Evolutionary conservation across 257 asterid species (phyloP).

Genomic region (Solanum appendiculatum): DNA sequence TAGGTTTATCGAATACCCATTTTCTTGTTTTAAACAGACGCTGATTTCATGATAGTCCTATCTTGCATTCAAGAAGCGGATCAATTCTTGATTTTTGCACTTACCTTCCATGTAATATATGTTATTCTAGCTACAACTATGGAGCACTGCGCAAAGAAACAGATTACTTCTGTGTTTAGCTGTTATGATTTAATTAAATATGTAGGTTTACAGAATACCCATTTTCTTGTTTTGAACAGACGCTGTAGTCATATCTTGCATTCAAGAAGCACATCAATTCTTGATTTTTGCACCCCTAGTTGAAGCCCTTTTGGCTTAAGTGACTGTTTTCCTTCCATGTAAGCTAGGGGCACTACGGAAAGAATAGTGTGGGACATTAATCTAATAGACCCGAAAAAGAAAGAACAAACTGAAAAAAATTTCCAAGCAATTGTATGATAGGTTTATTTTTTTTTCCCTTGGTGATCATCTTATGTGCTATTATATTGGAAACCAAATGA

Average conservation of each 20-base stretch:
- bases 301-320: neutral
- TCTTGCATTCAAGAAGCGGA: neutral
- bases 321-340: neutral
- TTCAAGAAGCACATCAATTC: neutral
- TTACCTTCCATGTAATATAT: neutral
- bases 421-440: neutral
- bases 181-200: no score
- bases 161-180: neutral
- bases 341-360: neutral
- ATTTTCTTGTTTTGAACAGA: neutral
- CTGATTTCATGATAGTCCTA: neutral
- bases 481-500: neutral
- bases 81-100: neutral
- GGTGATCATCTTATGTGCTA: neutral
- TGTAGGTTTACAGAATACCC: neutral
- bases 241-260: neutral
- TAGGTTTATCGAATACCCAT: neutral
- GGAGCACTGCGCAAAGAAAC: neutral
- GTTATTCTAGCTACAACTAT: neutral
- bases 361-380: neutral
- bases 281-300: neutral
- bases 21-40: neutral
- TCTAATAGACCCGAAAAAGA: neutral
- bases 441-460: neutral
- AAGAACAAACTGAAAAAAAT: neutral